These are phyloP conservation scores for Rosa persica DNA, from an alignment of 306 rosid species.

Conservation along the genomic window DNA sequence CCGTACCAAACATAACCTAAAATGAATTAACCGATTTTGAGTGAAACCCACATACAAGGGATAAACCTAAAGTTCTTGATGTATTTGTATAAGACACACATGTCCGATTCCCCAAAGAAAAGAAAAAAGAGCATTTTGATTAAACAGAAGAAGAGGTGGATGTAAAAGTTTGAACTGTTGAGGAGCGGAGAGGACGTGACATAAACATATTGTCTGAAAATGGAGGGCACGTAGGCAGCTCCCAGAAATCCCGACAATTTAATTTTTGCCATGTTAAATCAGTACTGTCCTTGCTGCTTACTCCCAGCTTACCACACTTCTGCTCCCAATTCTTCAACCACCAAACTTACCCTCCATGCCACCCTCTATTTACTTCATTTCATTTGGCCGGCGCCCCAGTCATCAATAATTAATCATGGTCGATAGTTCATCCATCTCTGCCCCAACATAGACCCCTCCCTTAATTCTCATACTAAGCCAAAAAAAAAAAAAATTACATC, in stretches of 20 bases:
- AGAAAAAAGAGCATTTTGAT: background rate
- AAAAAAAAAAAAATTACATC: background rate
- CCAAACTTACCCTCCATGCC: constrained; percentile 13
- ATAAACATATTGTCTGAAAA: constrained; percentile 44
- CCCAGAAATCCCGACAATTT: constrained; percentile 59
- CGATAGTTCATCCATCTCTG: background rate
- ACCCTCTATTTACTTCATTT: background rate
- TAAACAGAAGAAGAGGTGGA: background rate
- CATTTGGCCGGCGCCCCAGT: background rate
- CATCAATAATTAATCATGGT: background rate
- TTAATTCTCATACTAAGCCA: background rate
- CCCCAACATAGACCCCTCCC: background rate
- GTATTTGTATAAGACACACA: background rate
- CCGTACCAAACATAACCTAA: no score
- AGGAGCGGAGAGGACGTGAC: constrained; percentile 22
- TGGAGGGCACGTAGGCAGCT: constrained; percentile 49
- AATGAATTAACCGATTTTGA: no score
- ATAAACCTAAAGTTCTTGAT: no score
- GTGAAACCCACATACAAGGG: no score
- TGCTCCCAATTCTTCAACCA: constrained; percentile 12
- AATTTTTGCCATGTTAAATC: constrained; percentile 31
- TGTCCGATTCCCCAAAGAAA: background rate
- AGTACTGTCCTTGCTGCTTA: constrained; percentile 28
- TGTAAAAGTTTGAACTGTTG: background rate
- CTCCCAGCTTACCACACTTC: background rate